Conservation (phyloP, 805 yeast genomes). For the Suhomyces xylopsoci region DNA sequence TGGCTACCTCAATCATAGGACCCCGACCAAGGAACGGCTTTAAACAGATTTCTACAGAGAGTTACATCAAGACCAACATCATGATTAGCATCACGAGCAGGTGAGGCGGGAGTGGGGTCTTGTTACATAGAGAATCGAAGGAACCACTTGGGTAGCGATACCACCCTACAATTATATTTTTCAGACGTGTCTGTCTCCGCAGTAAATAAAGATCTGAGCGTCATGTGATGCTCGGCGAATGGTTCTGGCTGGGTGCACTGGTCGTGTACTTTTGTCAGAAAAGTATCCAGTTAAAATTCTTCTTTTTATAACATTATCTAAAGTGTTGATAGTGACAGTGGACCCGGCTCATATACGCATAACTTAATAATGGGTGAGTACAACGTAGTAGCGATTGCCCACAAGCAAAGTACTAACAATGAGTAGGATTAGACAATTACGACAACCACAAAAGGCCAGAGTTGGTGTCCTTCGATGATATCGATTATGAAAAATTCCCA, state of each 20-base stretch:
- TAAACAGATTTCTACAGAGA: not conserved
- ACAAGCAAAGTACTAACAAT: constrained; percentile 10
- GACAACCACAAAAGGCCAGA: constrained; percentile 55
- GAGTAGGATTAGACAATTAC: constrained; percentile 30
- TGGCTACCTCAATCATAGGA: not conserved
- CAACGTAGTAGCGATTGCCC: not conserved
- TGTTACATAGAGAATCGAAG: not conserved
- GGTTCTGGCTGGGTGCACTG: not conserved
- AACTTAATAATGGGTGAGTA: constrained; percentile 18
- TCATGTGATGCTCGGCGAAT: not conserved
- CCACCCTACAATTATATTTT: not conserved
- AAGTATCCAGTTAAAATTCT: constrained; percentile 30
- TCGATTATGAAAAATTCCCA: constrained; percentile 64
- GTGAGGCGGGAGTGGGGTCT: not conserved
- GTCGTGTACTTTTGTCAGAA: constrained; percentile 15
- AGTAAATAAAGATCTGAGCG: not conserved
- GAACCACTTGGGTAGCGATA: not conserved
- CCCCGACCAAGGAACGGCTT: not conserved
- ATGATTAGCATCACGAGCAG: not conserved
- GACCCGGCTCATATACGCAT: not conserved
- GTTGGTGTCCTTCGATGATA: constrained; percentile 78
- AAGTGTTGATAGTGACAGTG: constrained; percentile 1
- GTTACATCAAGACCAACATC: not conserved
- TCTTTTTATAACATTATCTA: constrained; percentile 18
- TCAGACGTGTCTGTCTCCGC: not conserved